Evolutionary conservation across 2,329 filamentous ascomycete genomes (phyloP), one percentile per base, ranked within the genome.

Genomic region (Trichoderma citrinoviride): DNA sequence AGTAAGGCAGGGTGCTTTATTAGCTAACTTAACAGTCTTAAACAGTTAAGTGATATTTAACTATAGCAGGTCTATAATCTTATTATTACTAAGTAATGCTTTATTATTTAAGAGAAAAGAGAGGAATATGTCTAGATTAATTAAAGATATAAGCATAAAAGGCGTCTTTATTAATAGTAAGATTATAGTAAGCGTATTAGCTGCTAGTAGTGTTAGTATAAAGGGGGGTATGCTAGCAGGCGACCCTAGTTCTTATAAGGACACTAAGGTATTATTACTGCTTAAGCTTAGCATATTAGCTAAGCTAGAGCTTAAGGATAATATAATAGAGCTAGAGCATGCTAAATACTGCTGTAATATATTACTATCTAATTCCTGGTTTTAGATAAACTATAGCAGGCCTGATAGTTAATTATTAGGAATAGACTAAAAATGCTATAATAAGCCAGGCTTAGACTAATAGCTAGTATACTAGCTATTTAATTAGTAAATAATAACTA

Each of bases 361-460:
- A 23, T 54, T 10, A 14, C 49, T 62, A 54, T 53, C 37, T 8
- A 6, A 50, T 50, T 52, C 46, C 25, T 19, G 7, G 8, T 15
- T 21, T 27, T 33, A 40, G 15, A 19, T 49, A 19, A 66, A 55
- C 29, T 60, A 5, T n/a, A 7, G 23, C 3, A n/a, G 55, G 19
- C 61, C 19, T 23, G 40, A 25, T 17, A 65, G 50, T 17, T 43
- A 10, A 52, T 40, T 23, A 25, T 57, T 46, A 15, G n/a, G 15
- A 17, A 50, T 5, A 12, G 44, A 52, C 27, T 61, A 8, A 23
- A 54, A 54, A 23, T 3, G 12, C 19, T 5, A 4, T 19, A 67
- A 33, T 25, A 67, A 46, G n/a, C 65, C 56, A 17, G 41, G 55
- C 12, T 43, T 60, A 21, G 61, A 67, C 40, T 67, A n/a, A 52